These are phyloP conservation scores for Tolypocladium sp. DNA, from an alignment of 2,329 filamentous ascomycete species.

Conservation along the genomic window DNA sequence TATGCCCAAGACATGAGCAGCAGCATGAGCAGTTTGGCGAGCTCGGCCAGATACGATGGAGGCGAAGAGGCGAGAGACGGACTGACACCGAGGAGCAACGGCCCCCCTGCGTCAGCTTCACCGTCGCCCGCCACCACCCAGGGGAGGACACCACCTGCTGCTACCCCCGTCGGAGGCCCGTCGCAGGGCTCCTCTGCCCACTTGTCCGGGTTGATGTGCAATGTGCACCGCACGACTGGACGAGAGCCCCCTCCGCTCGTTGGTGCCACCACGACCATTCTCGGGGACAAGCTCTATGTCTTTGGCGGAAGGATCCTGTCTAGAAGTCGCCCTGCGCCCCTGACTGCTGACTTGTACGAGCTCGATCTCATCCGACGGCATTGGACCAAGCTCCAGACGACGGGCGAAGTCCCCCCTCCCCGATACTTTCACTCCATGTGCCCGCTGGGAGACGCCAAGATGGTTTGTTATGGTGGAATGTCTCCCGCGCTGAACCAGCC, in stretches of 20 bases:
- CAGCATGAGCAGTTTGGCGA: slow-evolving; percentile 37
- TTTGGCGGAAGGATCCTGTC: slow-evolving; percentile 89
- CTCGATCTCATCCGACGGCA: slow-evolving; percentile 83
- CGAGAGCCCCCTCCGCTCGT: slow-evolving; percentile 85
- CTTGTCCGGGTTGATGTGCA: slow-evolving; percentile 59
- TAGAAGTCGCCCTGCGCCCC: slow-evolving; percentile 64
- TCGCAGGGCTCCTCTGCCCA: slow-evolving; percentile 44
- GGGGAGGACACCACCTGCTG: slow-evolving; percentile 9
- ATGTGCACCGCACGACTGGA: slow-evolving; percentile 78
- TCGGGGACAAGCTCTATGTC: slow-evolving; percentile 93
- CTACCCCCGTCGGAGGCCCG: slow-evolving; percentile 28
- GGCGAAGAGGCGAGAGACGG: slow-evolving; percentile 36
- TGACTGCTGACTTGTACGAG: slow-evolving; percentile 90
- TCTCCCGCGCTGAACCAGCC: slow-evolving; percentile 59
- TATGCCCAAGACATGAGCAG: slow-evolving; percentile 29
- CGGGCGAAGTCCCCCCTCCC: slow-evolving; percentile 78
- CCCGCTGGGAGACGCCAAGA: slow-evolving; percentile 82
- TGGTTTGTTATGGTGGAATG: slow-evolving; percentile 98
- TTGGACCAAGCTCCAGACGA: slow-evolving; percentile 83
- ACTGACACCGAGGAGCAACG: slow-evolving; percentile 42
- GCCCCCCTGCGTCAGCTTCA: slow-evolving; percentile 43
- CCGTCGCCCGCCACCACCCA: slow-evolving; percentile 45
- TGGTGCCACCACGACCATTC: slow-evolving; percentile 86
- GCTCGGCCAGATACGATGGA: slow-evolving; percentile 31
- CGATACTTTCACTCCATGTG: slow-evolving; percentile 98